Evolutionary conservation across 75 land plant species (phyloP), one percentile per base, ranked within the genome.

Genomic region (Picea sitchensis): DNA sequence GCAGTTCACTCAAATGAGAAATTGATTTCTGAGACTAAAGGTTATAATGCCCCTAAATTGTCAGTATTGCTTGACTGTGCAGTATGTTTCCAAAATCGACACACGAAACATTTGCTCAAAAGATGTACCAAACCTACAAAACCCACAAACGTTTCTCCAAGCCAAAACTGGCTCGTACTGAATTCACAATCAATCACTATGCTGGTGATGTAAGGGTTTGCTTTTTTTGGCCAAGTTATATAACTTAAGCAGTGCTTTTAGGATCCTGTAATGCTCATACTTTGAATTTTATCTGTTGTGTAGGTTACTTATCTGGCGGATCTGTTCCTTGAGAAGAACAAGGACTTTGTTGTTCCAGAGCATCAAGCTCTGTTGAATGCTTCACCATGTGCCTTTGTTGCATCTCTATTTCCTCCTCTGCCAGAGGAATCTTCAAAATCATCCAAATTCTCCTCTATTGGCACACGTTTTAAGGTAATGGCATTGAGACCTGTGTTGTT

Each of bases 21-120:
- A 21, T 20, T 61, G 15, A 23, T 14, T 13, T 32, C 14, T 1
- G 71, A 67, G 41, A 2, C 18, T 2, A 67, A 38, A 67, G 38
- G 71, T 67, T 15, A 36, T 15, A 17, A 36, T 67, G 31, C 30
- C 71, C 51, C 54, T 44, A 41, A 71, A 8, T 71, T 41, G n/a
- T 71, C 56, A 44, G 75, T 78, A 34, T 62, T 62, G 2, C 30
- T 80, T 76, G 54, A 12, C 36, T 71, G 64, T 85, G 83, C 94
- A 95, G 98, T 76, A 92, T 93, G 95, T 93, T 95, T 87, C 96
- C 98, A 58, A 93, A 89, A 77, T 85, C 98, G 67, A 95, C 94
- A 11, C 92, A 95, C 87, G 96, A 95, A 82, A 95, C 98, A 11
- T 95, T 95, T 89, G 96, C 98, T 17, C 88, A 89, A 58, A 95